phyloP scores from a whole-genome alignment of 2,329 filamentous ascomycete species.

The Fusarium sp. region DNA sequence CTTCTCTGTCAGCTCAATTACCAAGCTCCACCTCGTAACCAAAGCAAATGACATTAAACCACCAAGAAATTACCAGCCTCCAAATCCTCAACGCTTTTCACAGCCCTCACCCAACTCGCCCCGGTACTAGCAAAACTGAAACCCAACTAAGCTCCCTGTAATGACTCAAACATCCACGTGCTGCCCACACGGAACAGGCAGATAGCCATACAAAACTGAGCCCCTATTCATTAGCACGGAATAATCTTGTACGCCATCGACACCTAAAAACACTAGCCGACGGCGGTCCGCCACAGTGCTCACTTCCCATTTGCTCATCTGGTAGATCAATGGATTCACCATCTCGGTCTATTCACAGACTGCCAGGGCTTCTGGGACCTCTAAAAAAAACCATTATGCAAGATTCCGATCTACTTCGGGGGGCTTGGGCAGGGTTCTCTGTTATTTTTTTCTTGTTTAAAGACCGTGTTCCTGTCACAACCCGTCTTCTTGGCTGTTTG shows the following conservation, averaged over 20 bases:
- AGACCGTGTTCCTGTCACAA: background rate
- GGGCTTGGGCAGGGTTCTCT: background rate
- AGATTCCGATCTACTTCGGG: background rate
- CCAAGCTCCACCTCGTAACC: background rate
- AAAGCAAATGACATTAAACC: background rate
- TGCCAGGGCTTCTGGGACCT: conserved; percentile 4
- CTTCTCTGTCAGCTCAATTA: background rate
- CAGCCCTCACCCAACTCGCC: too few relatives aligned
- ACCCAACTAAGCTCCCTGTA: background rate
- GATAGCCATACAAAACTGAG: background rate
- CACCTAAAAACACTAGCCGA: background rate
- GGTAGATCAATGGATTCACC: conserved; percentile 1
- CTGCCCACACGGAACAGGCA: background rate
- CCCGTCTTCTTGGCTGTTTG: background rate
- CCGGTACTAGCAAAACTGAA: background rate
- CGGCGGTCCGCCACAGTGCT: background rate
- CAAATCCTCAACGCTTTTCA: background rate
- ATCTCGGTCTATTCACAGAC: background rate
- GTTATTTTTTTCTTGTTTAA: conserved; percentile 1
- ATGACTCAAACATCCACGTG: conserved; percentile 8
- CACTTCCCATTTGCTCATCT: background rate
- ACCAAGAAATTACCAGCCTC: background rate
- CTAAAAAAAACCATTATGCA: background rate
- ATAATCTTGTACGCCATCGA: background rate
- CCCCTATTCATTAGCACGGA: conserved; percentile 7